Base-by-base conservation (phyloP, 192 early-diverging fungal genomes). In the Coemansia sp. region DNA sequence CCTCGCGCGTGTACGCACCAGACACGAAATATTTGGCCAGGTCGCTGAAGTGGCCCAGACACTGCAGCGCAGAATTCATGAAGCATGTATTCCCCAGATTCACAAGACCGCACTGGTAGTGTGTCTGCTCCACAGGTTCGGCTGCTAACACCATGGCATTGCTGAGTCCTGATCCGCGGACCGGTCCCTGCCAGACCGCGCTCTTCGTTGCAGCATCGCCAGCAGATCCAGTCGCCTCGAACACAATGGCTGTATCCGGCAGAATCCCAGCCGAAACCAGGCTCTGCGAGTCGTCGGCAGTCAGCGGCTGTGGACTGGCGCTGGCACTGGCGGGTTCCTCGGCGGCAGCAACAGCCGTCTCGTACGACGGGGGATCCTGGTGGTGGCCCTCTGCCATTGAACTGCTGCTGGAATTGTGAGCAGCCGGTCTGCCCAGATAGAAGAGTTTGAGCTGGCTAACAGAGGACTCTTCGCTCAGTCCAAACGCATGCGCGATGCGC, bases 61-160 rank as follows among this genome's bases (percentile, higher is more conserved):
- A 98, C 79, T 95, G 94, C n/a, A 95, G 71, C 10, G 91, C 92
- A 7, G 91, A 91, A 78, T 94, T 94, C 94, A 95, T 95, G 68
- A 91, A 95, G 80, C 94, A 95, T 0, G 94, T 94, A 71, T 95
- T 95, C 9, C 94, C 94, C n/a, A 95, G 74, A 70, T 95, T 95
- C 49, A 75, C 76, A 56, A 95, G 84, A 4, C 94, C 94, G 64
- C 86, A 88, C 5, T 85, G 68, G 45, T 88, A 89, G 44, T 79
- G 77, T 38, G 48, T 67, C 4, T 67, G 66, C 8, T 70, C 11
- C 10, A 32, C 39, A 12, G 68, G 10, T 5, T 12, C 38, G 16
- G 67, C 61, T 8, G 38, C 59, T 25, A 57, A 40, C 60, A 49
- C 9, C 12, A 43, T 39, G 2, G 61, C 13, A 14, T 61, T 48